Base-by-base conservation (phyloP, 768 basidiomycete genomes). In the Tylopilus plumbeoviolaceoides region DNA sequence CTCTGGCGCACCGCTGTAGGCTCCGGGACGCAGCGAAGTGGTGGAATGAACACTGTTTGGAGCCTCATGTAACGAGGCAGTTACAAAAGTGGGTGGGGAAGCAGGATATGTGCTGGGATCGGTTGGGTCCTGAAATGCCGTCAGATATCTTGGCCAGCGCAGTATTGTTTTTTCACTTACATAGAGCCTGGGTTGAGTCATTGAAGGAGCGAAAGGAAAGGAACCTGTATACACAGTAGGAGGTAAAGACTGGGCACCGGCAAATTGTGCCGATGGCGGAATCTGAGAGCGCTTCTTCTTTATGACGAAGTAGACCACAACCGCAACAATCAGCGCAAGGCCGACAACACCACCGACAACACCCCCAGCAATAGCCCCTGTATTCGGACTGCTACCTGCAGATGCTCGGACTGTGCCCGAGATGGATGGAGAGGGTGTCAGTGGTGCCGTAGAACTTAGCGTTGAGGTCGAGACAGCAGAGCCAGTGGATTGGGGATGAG, bases 331-430 rank as follows among this genome's bases (percentile, higher is more conserved):
- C 42, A 78, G 55, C 8, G 72, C 76, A 18, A 80, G 51, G n/a
- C 65, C 73, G 25, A 79, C 72, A 1, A 85, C 78, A n/a, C 85
- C 84, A 38, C 84, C 85, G 0, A 79, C 81, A 35, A 86, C 84
- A 18, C 80, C 81, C 2, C 83, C 83, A 3, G 79, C 74, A 38
- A 86, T 85, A 7, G 81, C 80, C 3, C 79, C 83, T 1, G 77
- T 70, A 57, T 80, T 69, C 17, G 57, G 50, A 12, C 14, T 49
- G 20, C 39, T 55, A 45, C 58, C 40, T 36, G 55, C 31, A 21
- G 49, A 27, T 7, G 49, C 28, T 21, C 63, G 4, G 12, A 33
- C 30, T 14, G 56, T 30, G 18, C 53, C 14, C 3, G 58, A 50
- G 17, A 45, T 14, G n/a, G 63, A 44, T n/a, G 62, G 47, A 1